phyloP scores from a whole-genome alignment of 371 early-diverging fungal species.

The Choanephora cucurbitarum region DNA sequence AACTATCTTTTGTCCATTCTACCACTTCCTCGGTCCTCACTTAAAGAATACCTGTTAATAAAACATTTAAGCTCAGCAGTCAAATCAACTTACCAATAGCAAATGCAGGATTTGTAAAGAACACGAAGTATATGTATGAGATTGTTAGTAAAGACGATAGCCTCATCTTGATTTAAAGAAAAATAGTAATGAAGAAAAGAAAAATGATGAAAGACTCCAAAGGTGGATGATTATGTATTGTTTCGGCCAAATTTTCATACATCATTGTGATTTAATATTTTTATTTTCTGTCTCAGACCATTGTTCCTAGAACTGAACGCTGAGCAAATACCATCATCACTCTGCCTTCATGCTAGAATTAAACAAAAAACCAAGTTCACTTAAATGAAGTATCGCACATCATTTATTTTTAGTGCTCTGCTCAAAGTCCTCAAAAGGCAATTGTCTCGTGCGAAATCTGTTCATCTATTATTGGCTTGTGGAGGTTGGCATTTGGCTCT shows the following conservation, averaged over 20 bases:
- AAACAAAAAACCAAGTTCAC: no score
- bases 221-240: slow-evolving; percentile 1
- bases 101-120: slow-evolving; percentile 2
- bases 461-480: no score
- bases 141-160: neutral
- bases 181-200: neutral
- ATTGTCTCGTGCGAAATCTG: no score
- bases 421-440: no score
- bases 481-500: no score
- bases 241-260: slow-evolving; percentile 16
- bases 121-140: neutral
- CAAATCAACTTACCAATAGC: slow-evolving; percentile 15
- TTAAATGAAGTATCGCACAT: no score
- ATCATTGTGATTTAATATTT: slow-evolving; percentile 11
- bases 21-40: slow-evolving; percentile 23
- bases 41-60: neutral
- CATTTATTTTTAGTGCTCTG: no score
- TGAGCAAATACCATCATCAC: no score
- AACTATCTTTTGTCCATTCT: slow-evolving; percentile 38
- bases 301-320: slow-evolving; percentile 4
- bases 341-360: no score
- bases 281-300: slow-evolving; percentile 8
- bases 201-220: neutral
- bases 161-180: neutral
- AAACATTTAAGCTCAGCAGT: neutral